Base-by-base conservation (phyloP, 2,329 filamentous ascomycete species). In the Fusarium sp. region DNA sequence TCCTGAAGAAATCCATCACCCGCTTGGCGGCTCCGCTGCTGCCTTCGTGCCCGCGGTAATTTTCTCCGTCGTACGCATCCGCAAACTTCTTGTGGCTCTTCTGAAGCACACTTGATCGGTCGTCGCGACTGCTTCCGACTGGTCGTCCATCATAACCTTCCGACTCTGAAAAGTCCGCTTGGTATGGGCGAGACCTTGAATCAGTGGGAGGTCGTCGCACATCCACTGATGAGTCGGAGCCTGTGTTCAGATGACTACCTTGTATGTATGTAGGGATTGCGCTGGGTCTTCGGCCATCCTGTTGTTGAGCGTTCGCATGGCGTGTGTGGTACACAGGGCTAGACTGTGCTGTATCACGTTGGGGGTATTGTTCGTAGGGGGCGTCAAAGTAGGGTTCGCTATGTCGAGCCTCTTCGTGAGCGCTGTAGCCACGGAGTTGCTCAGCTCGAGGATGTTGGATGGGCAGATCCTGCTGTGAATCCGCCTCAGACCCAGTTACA, bases 1-100 rank as follows among this genome's bases (percentile, higher is more conserved):
- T 89, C 76, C 96, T 89, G 86, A 99, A 99, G 82, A 98, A 97
- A 83, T 99, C 95, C 95, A 99, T 98, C 42, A 99, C 96, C 79
- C 94, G 91, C 80, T 95, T 92, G 19, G 95, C 94, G 7, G 94
- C 93, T 63, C 94, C 94, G 72, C 91, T 95, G 81, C 93, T 97
- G 48, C 95, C 95, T 37, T 91, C 91, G 78, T 94, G 91, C 58
- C 91, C 89, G 59, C 86, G 86, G 39, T 84, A 86, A 69, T 87
- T 88, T 55, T 89, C 88, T 74, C 94, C 92, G 68, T 97, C 94
- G 80, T 97, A 98, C 4, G 93, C 94, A 77, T 98, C 94, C 4
- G 89, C 91, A 76, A 99, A 97, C 73, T 94, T 90, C 82, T 95
- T 94, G 81, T 92, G 93, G 80, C 91, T 92, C 84, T 97, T 97